Conservation (phyloP, 176 grass and related monocot species). For the Microstegium vimineum region DNA sequence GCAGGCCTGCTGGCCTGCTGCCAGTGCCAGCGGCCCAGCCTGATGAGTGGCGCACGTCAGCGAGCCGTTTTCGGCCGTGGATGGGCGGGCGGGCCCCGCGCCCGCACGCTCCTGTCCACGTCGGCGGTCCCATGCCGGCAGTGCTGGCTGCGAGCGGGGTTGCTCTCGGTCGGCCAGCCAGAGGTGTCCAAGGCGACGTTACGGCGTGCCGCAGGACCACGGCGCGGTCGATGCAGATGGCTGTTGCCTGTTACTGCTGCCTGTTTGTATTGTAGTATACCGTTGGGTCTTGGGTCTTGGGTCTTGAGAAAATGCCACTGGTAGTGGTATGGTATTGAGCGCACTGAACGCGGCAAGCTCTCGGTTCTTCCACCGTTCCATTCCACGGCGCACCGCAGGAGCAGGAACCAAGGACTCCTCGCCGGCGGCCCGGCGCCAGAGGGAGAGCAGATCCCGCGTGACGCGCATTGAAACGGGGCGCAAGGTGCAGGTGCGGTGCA, state of each 20-base stretch:
- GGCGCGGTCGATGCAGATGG: background rate
- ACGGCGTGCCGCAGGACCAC: conserved; percentile 14
- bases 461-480: background rate
- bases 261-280: background rate
- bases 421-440: background rate
- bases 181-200: background rate
- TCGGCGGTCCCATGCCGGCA: background rate
- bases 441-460: background rate
- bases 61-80: conserved; percentile 17
- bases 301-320: background rate
- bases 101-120: conserved; percentile 14
- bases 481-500: too few species aligned
- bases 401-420: background rate
- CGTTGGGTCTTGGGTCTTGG: background rate
- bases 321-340: too few species aligned
- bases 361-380: background rate
- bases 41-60: conserved; percentile 29
- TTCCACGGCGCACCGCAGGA: background rate
- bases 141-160: background rate
- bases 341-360: background rate
- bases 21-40: background rate
- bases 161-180: background rate
- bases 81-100: background rate
- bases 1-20: background rate
- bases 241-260: background rate